Evolutionary conservation across 108 stramenopile genomes (phyloP).

Genomic region (Cyclostephanos tholiformis): DNA sequence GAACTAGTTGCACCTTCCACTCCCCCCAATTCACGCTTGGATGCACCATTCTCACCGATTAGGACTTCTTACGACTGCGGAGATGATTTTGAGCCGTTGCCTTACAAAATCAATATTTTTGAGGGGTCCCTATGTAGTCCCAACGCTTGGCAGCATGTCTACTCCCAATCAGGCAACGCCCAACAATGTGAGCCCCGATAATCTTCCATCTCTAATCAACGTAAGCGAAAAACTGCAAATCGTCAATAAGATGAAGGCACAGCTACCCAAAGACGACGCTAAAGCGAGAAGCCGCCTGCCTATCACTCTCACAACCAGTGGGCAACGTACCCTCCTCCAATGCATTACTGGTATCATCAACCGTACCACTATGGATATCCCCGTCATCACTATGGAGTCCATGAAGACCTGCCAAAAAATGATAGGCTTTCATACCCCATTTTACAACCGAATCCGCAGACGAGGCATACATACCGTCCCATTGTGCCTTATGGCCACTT

Average conservation of each 20-base stretch:
- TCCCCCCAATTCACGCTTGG: background rate
- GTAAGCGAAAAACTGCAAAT: background rate
- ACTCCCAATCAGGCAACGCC: background rate
- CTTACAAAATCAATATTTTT: slow-evolving; percentile 10
- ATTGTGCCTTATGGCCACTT: slow-evolving; percentile 5
- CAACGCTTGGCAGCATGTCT: slow-evolving; percentile 9
- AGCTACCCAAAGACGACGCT: slow-evolving; percentile 6
- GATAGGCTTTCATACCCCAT: background rate
- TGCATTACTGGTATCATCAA: slow-evolving; percentile 6
- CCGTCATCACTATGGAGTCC: background rate
- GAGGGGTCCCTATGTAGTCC: slow-evolving; percentile 20
- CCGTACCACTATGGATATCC: slow-evolving; percentile 15
- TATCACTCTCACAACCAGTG: slow-evolving; percentile 12
- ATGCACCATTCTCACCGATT: background rate
- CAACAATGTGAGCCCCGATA: background rate
- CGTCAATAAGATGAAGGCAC: slow-evolving; percentile 2
- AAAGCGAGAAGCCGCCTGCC: slow-evolving; percentile 1
- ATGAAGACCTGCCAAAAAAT: background rate
- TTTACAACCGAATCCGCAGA: slow-evolving; percentile 7
- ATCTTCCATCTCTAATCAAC: background rate
- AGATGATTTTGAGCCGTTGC: slow-evolving; percentile 38
- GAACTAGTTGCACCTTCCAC: slow-evolving; percentile 7
- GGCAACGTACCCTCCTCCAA: slow-evolving; percentile 13
- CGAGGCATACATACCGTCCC: background rate
- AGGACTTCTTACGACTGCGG: background rate